Evolutionary conservation across 2,329 filamentous ascomycete species (phyloP).

Genomic region (Alternaria infectoria): DNA sequence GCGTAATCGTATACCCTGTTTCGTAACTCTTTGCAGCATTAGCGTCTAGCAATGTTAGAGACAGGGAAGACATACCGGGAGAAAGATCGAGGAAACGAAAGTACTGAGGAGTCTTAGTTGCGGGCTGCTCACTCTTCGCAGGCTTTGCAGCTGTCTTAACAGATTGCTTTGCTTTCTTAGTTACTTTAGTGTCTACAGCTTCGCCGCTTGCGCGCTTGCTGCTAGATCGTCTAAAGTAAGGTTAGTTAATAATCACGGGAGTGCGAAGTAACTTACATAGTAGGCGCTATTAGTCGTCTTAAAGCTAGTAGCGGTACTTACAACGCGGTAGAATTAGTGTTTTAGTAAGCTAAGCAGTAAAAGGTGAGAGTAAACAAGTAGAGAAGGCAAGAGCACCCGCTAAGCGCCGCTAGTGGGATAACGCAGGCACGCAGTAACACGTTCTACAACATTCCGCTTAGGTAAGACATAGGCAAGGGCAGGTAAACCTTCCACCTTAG

Average conservation of each 20-base stretch:
- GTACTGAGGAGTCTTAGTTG: neutral
- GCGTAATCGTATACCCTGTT: neutral
- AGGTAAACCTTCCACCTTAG: fast-evolving
- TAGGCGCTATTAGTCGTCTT: neutral
- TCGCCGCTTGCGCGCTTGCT: neutral
- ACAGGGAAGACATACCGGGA: neutral
- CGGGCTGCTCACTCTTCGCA: too few relatives aligned
- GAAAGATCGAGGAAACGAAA: neutral
- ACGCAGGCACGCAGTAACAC: neutral
- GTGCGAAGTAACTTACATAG: neutral
- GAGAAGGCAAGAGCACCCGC: neutral
- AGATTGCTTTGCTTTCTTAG: neutral
- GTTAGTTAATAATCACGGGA: neutral
- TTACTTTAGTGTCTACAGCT: neutral
- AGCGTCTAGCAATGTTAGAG: too few relatives aligned
- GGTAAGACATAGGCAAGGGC: neutral
- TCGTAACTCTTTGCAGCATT: fast-evolving
- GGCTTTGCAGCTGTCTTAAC: neutral
- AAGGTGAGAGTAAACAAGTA: neutral
- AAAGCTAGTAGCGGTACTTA: fast-evolving
- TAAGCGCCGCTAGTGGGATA: neutral
- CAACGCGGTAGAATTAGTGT: neutral
- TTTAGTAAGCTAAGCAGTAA: neutral
- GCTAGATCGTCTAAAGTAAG: neutral
- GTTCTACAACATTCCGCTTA: neutral